A percentile compares a stretch with the other conserved stretches of the same genome.
These are phyloP conservation scores for Podosphaera fusca DNA, from an alignment of 2,329 filamentous ascomycete species.

Conservation along the genomic window DNA sequence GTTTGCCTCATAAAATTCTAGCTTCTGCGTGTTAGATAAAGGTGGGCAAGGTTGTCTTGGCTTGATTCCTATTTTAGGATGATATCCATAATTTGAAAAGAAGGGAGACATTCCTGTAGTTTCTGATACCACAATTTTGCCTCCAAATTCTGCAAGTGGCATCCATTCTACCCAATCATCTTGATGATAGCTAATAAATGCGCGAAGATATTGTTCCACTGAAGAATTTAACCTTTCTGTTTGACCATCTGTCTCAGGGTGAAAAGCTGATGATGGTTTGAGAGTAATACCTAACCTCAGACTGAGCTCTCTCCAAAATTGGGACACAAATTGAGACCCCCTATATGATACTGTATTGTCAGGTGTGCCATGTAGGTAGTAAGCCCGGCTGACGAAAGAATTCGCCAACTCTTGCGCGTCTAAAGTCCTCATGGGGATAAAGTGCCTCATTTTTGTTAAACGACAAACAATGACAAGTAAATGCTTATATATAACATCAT, in stretches of 20 bases:
- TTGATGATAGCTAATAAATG: slow-evolving; percentile 5
- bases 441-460: too few relatives aligned
- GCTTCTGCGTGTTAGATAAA: neutral
- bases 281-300: neutral
- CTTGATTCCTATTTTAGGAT: slow-evolving; percentile 1
- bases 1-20: neutral
- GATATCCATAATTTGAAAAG: slow-evolving; percentile 4
- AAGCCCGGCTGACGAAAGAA: slow-evolving; percentile 1
- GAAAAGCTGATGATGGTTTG: slow-evolving; percentile 2
- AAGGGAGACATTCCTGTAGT: slow-evolving; percentile 5
- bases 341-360: slow-evolving; percentile 4
- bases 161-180: slow-evolving; percentile 6
- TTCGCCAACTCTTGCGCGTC: neutral
- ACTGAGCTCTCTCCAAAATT: neutral
- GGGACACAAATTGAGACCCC: slow-evolving; percentile 3
- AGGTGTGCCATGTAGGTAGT: neutral
- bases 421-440: too few relatives aligned
- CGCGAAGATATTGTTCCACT: neutral
- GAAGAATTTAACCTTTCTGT: too few relatives aligned
- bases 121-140: slow-evolving; percentile 2
- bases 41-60: neutral
- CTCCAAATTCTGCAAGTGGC: slow-evolving; percentile 6
- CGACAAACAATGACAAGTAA: neutral
- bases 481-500: neutral
- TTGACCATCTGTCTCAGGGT: slow-evolving; percentile 5